Evolutionary conservation across 2,329 filamentous ascomycete species (phyloP).

Genomic region (Sclerotinia sclerotiorum): DNA sequence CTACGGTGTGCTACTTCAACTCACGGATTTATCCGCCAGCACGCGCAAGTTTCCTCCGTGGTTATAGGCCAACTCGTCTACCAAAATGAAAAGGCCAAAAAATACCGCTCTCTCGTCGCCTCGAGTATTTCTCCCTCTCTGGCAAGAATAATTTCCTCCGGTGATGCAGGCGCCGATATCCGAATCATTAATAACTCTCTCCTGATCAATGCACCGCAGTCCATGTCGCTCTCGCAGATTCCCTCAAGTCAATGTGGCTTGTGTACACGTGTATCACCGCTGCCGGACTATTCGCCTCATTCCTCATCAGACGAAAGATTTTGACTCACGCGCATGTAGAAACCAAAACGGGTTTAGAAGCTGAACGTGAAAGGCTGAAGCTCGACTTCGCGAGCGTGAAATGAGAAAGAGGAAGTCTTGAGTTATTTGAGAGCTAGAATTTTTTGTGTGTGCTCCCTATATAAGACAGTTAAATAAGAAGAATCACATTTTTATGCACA

Average conservation of each 20-base stretch:
- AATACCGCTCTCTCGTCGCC: too few species aligned
- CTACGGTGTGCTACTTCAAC: slow-evolving; percentile 51
- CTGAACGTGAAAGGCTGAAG: background rate
- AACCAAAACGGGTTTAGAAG: background rate
- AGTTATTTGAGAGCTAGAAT: too few species aligned
- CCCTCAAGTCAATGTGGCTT: background rate
- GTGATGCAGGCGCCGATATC: too few species aligned
- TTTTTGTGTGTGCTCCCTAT: too few species aligned
- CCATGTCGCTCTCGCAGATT: background rate
- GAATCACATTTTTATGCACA: too few species aligned
- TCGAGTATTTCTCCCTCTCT: background rate
- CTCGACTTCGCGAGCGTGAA: too few species aligned
- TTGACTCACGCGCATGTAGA: background rate
- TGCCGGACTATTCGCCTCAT: background rate
- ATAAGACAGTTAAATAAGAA: too few species aligned
- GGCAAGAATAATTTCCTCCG: background rate
- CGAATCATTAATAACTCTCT: too few species aligned
- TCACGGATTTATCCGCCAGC: slow-evolving; percentile 46
- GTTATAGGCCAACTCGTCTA: slow-evolving; percentile 50
- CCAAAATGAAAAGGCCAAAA: slow-evolving; percentile 35
- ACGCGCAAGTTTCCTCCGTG: slow-evolving; percentile 45
- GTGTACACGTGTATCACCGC: background rate
- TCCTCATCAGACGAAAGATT: background rate
- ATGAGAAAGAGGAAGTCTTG: too few species aligned
- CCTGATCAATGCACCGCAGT: too few species aligned